Evolutionary conservation across 148 eudicot species (phyloP).

Genomic region (Fagopyrum homotropicum): DNA sequence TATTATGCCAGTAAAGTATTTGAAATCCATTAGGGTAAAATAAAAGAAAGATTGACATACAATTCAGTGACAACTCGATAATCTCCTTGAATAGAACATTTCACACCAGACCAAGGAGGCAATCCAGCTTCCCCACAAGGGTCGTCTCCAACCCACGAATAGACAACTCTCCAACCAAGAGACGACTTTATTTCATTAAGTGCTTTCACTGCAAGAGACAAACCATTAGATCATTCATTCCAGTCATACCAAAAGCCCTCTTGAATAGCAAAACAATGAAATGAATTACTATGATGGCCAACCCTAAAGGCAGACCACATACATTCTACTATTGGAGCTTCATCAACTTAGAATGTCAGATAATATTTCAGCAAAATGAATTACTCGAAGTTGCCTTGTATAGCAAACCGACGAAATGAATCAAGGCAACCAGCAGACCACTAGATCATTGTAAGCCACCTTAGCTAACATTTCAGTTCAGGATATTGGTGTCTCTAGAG

Average conservation of each 20-base stretch:
- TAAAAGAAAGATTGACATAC: conserved; percentile 22
- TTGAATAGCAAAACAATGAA: not conserved
- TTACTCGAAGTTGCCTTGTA: not conserved
- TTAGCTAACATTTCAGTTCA: no score
- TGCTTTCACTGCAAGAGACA: conserved; percentile 32
- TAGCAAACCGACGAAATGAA: not conserved
- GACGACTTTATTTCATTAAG: conserved; percentile 94
- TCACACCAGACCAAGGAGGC: conserved; percentile 95
- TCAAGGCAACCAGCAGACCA: not conserved
- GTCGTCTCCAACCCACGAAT: conserved; percentile 98
- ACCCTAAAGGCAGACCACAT: no score
- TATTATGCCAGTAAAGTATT: not conserved
- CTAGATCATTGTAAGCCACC: not conserved
- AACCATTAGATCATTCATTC: not conserved
- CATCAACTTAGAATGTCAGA: no score
- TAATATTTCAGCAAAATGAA: no score
- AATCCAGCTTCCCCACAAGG: conserved; percentile 98
- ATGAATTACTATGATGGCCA: no score
- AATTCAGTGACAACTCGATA: conserved; percentile 63
- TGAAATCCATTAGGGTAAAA: not conserved
- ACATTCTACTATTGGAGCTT: no score
- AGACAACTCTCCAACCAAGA: conserved; percentile 99
- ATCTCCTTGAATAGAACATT: conserved; percentile 57
- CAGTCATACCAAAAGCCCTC: not conserved
- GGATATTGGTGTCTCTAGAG: no score